Evolutionary conservation across 768 basidiomycete species (phyloP).

Genomic region (Thelephora aurantiotincta): DNA sequence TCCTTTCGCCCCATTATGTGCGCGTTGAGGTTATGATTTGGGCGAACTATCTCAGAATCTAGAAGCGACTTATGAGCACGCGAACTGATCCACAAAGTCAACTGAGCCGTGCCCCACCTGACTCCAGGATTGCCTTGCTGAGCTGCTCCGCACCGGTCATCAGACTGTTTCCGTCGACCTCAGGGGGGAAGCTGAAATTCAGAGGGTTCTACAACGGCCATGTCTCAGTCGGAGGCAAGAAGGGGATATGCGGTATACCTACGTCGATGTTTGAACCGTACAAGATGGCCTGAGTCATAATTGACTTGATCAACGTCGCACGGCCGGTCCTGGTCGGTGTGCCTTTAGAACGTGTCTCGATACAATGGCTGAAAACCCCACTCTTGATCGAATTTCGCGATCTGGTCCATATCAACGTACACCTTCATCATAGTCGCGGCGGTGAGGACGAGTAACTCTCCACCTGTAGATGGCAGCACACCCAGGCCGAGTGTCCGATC

Average conservation of each 20-base stretch:
- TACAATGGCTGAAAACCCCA: conserved; percentile 20
- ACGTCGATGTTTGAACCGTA: conserved; percentile 60
- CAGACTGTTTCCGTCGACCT: conserved; percentile 62
- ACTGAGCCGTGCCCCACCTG: conserved; percentile 30
- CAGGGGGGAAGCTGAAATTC: conserved; percentile 68
- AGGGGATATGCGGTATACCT: conserved; percentile 5
- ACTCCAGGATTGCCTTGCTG: conserved; percentile 55
- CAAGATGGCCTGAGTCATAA: conserved; percentile 72
- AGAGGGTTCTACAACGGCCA: conserved; percentile 45
- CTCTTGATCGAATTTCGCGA: conserved; percentile 49
- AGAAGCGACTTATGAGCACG: neutral
- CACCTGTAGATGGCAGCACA: conserved; percentile 31
- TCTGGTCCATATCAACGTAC: conserved; percentile 43
- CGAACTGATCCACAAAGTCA: no score
- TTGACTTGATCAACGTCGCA: conserved; percentile 59
- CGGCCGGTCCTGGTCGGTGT: conserved; percentile 34
- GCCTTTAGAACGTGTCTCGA: neutral
- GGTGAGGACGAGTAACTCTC: conserved; percentile 41
- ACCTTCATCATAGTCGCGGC: conserved; percentile 61
- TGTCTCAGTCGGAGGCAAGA: neutral
- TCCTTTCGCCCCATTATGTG: conserved; percentile 67
- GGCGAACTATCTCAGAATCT: conserved; percentile 56
- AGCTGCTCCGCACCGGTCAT: conserved; percentile 72
- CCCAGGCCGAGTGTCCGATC: conserved; percentile 65
- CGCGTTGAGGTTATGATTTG: conserved; percentile 67